Evolutionary conservation across 75 land plant genomes (phyloP).

Genomic region (Cupressus sempervirens): DNA sequence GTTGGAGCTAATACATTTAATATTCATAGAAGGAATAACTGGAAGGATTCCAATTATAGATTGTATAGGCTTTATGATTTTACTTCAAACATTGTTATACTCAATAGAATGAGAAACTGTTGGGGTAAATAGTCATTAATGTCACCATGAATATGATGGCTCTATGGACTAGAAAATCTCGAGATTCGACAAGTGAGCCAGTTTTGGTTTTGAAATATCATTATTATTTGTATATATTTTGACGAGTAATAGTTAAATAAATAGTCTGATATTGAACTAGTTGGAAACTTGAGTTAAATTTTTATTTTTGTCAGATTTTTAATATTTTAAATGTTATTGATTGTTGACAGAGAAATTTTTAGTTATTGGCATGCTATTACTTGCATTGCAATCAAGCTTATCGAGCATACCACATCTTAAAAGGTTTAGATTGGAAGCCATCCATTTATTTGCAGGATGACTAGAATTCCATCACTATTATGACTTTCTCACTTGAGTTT

Average conservation of each 20-base stretch:
- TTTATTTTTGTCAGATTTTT: not conserved
- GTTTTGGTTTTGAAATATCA: not conserved
- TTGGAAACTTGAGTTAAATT: not conserved
- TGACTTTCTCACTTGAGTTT: too few species aligned
- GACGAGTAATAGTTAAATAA: too few species aligned
- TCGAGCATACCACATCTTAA: constrained; percentile 74
- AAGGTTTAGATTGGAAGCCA: constrained; percentile 59
- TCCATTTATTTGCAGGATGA: too few species aligned
- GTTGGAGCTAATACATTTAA: too few species aligned
- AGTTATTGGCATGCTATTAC: constrained; percentile 86
- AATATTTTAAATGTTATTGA: not conserved
- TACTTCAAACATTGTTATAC: not conserved
- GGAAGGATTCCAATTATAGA: not conserved
- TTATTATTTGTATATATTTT: not conserved
- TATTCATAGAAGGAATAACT: not conserved
- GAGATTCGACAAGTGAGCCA: not conserved
- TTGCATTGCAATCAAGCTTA: constrained; percentile 84
- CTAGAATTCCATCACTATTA: too few species aligned
- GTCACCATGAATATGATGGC: not conserved
- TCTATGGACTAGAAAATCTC: not conserved
- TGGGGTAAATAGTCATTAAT: not conserved
- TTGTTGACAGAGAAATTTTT: constrained; percentile 58
- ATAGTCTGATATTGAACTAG: not conserved
- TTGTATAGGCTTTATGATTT: too few species aligned
- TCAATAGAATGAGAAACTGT: not conserved